Base-by-base conservation (phyloP, 805 yeast species). In the Starmerella apis region DNA sequence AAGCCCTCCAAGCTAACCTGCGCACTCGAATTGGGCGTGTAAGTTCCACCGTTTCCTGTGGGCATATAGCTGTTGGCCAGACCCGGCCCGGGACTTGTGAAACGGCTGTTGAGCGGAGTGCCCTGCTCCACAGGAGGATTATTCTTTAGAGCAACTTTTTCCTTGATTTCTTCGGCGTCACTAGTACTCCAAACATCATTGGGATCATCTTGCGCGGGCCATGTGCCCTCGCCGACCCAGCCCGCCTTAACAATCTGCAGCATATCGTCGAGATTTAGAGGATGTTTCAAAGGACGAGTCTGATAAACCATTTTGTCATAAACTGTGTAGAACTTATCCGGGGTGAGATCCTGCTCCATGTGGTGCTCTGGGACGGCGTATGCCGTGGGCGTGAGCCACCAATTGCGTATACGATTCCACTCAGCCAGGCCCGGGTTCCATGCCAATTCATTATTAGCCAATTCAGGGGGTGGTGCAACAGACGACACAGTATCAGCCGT, bases 201-300 rank as follows among this genome's bases (percentile, higher is more conserved):
- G 4, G 42, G 42, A 38, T 59, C 59, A 27, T 28, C 54, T 38
- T 59, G 33, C 55, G 61, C 54, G 50, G 64, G 60, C 90, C 92
- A 88, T 56, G 78, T 77, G 46, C 81, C 86, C 20, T 78, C 78
- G 52, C 79, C 80, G 14, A 75, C 73, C 97, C 97, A 88, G 18
- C 96, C 96, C 3, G 83, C 77, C 59, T 85, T 79, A 37, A 88
- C 74, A 22, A 88, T 76, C 56, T 75, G 74, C 46, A 86, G 63
- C 37, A 83, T 78, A 63, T 86, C 95, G 51, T 70, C 71, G 59
- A 90, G 73, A 64, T 84, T 86, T 66, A 90, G 70, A 14, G 87
- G 84, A 49, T 71, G 71, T 59, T 78, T 80, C 59, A 90, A 71
- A 6, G 77, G 72, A 58, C 79, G 79, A 32, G 81, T 80, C 60